A percentile compares a stretch with the other conserved stretches of the same genome.
Conservation (phyloP, 2,329 filamentous ascomycete species). For the Alternaria hordeiaustralica region DNA sequence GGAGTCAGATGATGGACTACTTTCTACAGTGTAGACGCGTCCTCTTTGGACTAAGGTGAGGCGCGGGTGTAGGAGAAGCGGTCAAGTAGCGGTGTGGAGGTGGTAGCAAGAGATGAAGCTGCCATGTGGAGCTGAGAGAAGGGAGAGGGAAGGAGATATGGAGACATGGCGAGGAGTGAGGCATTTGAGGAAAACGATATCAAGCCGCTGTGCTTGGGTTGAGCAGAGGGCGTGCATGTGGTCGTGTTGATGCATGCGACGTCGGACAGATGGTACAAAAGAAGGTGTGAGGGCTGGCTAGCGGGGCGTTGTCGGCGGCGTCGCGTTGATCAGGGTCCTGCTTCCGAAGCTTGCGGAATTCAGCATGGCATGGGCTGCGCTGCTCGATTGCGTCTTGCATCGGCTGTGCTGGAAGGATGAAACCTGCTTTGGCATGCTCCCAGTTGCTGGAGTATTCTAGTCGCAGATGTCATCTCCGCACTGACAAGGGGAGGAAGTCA, state of each 20-base stretch:
- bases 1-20: conserved; percentile 40
- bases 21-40: conserved; percentile 18
- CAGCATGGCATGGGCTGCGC: background rate
- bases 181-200: background rate
- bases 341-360: background rate
- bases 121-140: conserved; percentile 4
- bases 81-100: conserved; percentile 28
- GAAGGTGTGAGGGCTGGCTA: conserved; percentile 2
- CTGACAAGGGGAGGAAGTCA: conserved; percentile 11
- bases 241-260: conserved; percentile 12
- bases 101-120: background rate
- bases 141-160: background rate
- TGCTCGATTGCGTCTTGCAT: conserved; percentile 5
- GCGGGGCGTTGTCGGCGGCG: background rate
- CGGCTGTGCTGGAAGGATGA: conserved; percentile 5
- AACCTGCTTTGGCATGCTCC: conserved; percentile 13
- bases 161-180: background rate
- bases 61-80: conserved; percentile 26
- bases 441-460: background rate
- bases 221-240: conserved; percentile 18
- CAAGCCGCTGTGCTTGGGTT: background rate
- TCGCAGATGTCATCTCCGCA: background rate
- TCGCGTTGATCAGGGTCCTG: conserved; percentile 15
- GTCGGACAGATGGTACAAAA: conserved; percentile 10
- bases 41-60: conserved; percentile 5